Percentiles rank a stretch among this genome's conserved stretches.
These are phyloP conservation scores for Eurotiales sp. DNA, from an alignment of 2,329 filamentous ascomycete genomes.

Conservation along the genomic window DNA sequence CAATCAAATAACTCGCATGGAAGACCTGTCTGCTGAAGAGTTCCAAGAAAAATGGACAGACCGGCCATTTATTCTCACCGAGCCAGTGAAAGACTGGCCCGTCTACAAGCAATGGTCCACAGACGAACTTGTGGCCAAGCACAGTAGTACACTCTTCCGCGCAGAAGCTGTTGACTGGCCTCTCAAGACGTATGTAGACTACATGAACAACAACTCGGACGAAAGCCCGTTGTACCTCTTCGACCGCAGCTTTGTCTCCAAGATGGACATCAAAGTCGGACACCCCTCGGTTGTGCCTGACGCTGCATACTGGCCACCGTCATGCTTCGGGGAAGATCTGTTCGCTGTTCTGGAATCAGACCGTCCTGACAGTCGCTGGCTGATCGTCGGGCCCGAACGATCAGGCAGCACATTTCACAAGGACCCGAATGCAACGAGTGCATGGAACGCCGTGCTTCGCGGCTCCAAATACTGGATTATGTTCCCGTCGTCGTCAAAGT, in stretches of 20 bases:
- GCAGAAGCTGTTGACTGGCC: slow-evolving; percentile 95
- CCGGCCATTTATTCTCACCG: slow-evolving; percentile 80
- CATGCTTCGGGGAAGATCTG: slow-evolving; percentile 81
- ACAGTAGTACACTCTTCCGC: slow-evolving; percentile 67
- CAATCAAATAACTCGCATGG: slow-evolving; percentile 70
- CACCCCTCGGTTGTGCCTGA: slow-evolving; percentile 34
- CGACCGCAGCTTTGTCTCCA: slow-evolving; percentile 79
- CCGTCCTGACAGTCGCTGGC: slow-evolving; percentile 84
- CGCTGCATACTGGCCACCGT: slow-evolving; percentile 71
- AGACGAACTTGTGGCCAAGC: slow-evolving; percentile 60
- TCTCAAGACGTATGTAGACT: slow-evolving; percentile 72
- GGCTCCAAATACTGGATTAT: slow-evolving; percentile 98
- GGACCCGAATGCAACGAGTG: slow-evolving; percentile 64
- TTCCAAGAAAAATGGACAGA: slow-evolving; percentile 74
- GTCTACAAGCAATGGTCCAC: slow-evolving; percentile 71
- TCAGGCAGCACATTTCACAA: slow-evolving; percentile 96
- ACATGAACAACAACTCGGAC: slow-evolving; percentile 74
- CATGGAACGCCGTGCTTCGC: slow-evolving; percentile 90
- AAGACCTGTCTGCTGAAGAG: slow-evolving; percentile 65
- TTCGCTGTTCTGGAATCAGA: slow-evolving; percentile 75
- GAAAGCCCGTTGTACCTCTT: slow-evolving; percentile 93
- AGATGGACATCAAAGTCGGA: slow-evolving; percentile 70
- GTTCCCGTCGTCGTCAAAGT: slow-evolving; percentile 79
- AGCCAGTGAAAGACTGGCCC: slow-evolving; percentile 78
- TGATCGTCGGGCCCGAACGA: slow-evolving; percentile 82